Conservation (phyloP, 495 filamentous ascomycete species). For the Aspergillus bertholletiae region DNA sequence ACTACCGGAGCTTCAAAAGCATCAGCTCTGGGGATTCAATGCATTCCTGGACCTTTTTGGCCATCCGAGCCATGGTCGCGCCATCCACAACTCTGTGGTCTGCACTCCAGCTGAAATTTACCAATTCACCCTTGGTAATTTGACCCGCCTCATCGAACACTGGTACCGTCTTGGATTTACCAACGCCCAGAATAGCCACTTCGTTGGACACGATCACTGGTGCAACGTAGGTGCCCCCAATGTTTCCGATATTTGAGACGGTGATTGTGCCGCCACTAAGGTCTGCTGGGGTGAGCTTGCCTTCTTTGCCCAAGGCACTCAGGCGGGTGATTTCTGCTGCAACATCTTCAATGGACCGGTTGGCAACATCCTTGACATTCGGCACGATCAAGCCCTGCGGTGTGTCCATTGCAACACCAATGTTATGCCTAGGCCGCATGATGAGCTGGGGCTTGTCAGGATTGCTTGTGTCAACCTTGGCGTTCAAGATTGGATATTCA, state of each 20-base stretch:
- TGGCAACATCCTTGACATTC: constrained; percentile 83
- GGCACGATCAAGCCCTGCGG: constrained; percentile 87
- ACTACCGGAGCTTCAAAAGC: constrained; percentile 54
- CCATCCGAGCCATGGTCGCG: constrained; percentile 87
- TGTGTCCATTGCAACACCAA: constrained; percentile 95
- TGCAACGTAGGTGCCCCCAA: constrained; percentile 87
- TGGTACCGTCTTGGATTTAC: constrained; percentile 67
- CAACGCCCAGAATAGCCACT: constrained; percentile 89
- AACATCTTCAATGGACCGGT: constrained; percentile 68
- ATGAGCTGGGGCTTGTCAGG: constrained; percentile 64
- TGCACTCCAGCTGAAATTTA: constrained; percentile 94
- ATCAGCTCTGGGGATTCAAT: constrained; percentile 84
- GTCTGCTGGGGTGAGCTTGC: constrained; percentile 73
- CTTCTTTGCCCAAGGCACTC: constrained; percentile 62
- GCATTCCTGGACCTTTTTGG: constrained; percentile 68
- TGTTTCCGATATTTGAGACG: constrained; percentile 94
- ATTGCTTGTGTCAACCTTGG: constrained; percentile 64
- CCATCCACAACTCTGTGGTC: constrained; percentile 96
- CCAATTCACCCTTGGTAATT: constrained; percentile 82
- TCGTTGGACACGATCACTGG: constrained; percentile 88
- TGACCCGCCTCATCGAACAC: constrained; percentile 78
- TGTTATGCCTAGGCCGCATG: constrained; percentile 82
- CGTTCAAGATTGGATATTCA: constrained; percentile 82
- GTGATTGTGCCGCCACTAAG: constrained; percentile 88
- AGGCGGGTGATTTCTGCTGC: constrained; percentile 73